Evolutionary conservation across 2,329 filamentous ascomycete species (phyloP).

Genomic region (Phyllosticta citribraziliensis): DNA sequence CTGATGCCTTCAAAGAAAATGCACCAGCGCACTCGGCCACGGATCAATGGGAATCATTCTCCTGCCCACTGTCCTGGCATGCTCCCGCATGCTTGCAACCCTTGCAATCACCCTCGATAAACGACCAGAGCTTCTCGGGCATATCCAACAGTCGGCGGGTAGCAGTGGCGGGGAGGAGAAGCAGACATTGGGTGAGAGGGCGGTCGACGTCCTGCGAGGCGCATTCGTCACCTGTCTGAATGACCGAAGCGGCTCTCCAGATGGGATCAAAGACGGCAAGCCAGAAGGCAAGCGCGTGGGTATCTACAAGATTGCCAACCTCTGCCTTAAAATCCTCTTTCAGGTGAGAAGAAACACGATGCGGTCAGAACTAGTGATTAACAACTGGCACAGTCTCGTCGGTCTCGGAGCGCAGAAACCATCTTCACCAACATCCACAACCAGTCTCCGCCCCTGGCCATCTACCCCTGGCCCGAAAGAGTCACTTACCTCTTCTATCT

Average conservation of each 20-base stretch:
- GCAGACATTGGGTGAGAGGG: constrained; percentile 74
- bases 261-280: constrained; percentile 45
- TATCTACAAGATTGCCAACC: constrained; percentile 86
- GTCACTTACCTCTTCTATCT: constrained; percentile 94
- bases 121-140: constrained; percentile 64
- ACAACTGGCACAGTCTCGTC: constrained; percentile 47
- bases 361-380: constrained; percentile 22
- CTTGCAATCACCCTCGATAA: constrained; percentile 78
- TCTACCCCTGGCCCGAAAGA: constrained; percentile 77
- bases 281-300: constrained; percentile 79
- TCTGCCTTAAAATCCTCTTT: constrained; percentile 80
- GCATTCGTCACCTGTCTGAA: constrained; percentile 86
- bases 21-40: constrained; percentile 71
- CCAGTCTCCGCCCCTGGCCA: constrained; percentile 67
- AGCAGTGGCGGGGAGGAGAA: constrained; percentile 48
- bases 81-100: constrained; percentile 69
- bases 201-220: constrained; percentile 80
- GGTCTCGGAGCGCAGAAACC: constrained; percentile 73
- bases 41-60: constrained; percentile 71
- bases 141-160: constrained; percentile 36
- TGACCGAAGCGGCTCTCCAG: constrained; percentile 59
- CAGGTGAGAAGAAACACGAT: constrained; percentile 30
- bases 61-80: constrained; percentile 71
- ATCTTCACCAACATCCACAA: constrained; percentile 83
- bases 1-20: constrained; percentile 50